Evolutionary conservation across 2,329 filamentous ascomycete species (phyloP), one percentile per base, ranked within the genome.

Genomic region (Verticillium klebahnii): DNA sequence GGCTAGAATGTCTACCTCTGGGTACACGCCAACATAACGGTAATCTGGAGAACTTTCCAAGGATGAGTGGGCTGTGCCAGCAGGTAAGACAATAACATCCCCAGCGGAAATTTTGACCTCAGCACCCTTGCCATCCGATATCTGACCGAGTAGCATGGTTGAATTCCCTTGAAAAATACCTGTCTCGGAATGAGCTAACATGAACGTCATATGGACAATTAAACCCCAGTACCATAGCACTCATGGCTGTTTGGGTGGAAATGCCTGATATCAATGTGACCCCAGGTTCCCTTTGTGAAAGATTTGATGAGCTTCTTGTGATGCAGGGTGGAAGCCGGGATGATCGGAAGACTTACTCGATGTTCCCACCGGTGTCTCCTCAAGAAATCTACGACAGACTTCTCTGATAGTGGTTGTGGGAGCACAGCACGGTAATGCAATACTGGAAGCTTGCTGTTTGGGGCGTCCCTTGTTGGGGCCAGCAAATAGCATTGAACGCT

Each of bases 191-290:
- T 29, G 29, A 29, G 29, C 29, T 29, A 29, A 29, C 5, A 29
- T 1, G 29, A 29, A 29, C 29, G 4, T 29, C 5, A 29, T 29
- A 29, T 29, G 4, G 4, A 29, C 4, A 29, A 29, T 29, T 29
- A 29, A 5, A 29, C 29, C 5, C 29, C 29, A 29, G 29, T 29
- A 29, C 67, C 67, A 29, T 70, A 70, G 36, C 66, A 70, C 58
- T 70, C 67, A 14, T 69, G 67, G 2, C 60, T 64, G 2, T 69
- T 68, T 2, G 67, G 67, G 11, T 70, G 67, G 50, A 69, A 69
- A 31, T 69, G 68, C 15, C 67, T 63, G n/a, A 67, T 64, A 7
- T 57, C 65, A 45, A 69, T 69, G 29, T 67, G 63, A 1, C 67
- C 68, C 66, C 68, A 69, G 1, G 66, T 58, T 4, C 56, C 56